These are phyloP conservation scores for Gnetum montanum DNA, from an alignment of 75 land plant species.

Conservation along the genomic window DNA sequence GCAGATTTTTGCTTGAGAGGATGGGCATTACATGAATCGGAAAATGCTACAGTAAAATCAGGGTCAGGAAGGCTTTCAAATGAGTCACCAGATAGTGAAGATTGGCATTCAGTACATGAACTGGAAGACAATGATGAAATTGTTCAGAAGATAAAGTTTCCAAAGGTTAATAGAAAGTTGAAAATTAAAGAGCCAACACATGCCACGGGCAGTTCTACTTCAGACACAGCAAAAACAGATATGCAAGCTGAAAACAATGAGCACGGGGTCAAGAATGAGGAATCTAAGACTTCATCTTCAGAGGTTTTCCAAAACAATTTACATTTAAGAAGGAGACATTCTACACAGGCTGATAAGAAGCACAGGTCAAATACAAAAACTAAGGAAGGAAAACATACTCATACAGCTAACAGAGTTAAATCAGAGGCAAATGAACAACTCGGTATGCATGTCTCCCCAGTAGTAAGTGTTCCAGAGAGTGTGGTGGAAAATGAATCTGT, in stretches of 20 bases:
- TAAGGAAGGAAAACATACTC: not conserved
- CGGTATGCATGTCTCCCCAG: not conserved
- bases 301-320: not conserved
- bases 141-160: constrained; percentile 1
- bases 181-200: not conserved
- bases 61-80: constrained; percentile 30
- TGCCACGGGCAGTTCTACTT: constrained; percentile 7
- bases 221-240: constrained; percentile 1
- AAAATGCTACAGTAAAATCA: constrained; percentile 16
- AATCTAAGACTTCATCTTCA: not conserved
- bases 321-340: constrained; percentile 5
- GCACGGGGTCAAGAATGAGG: not conserved
- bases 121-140: constrained; percentile 14
- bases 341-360: not conserved
- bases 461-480: not conserved
- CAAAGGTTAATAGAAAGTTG: constrained; percentile 8
- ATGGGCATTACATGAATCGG: constrained; percentile 20
- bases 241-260: not conserved
- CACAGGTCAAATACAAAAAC: not conserved
- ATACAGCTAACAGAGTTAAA: not conserved
- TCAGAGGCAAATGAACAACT: not conserved
- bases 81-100: constrained; percentile 37
- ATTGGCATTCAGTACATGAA: constrained; percentile 55
- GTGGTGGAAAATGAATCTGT: not conserved
- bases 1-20: constrained; percentile 24